Evolutionary conservation across 202 grass and related monocot species (phyloP), one percentile per base, ranked within the genome.

Genomic region (Bolboschoenoplectus hybrid): DNA sequence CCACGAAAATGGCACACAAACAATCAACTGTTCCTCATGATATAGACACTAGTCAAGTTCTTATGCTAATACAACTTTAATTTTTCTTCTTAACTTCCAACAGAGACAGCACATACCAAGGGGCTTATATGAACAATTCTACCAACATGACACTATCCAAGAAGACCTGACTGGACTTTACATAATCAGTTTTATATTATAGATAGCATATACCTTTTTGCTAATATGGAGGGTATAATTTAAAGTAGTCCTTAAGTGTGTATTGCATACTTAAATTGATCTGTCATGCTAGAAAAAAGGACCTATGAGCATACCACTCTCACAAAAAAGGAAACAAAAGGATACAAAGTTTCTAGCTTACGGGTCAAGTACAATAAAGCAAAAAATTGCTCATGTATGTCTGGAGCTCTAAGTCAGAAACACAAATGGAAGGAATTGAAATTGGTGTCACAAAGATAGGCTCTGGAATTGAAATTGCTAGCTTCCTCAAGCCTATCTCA

Each of bases 211-310:
- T 73, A 62, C 1, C 5, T 73, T 49, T 73, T 72, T 20, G 12
- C 68, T 20, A 12, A 74, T 50, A 52, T 38, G 43, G 4, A 35
- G 7, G 53, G 46, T 75, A 34, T 20, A 35, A 11, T 74, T 74
- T 74, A 16, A 19, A 74, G n/a, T 36, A 74, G 46, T 52, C 9
- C 46, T 75, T 49, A 74, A 50, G 13, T 32, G 16, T 50, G 44
- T 74, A 74, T 74, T 74, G 14, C 3, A 51, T 35, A 74, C 67
- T 74, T 34, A 51, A 74, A 74, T 74, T 74, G 6, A 74, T 51
- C 17, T 74, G 49, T 74, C 71, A 52, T 32, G 13, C 46, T 53
- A 35, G 1, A 32, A 41, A 16, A 20, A 32, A 52, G 19, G 45
- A 53, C 19, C 20, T 34, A 35, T 6, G 26, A 50, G 46, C 1